phyloP scores from a whole-genome alignment of 345 rosid genomes.

The Sapria himalayana region DNA sequence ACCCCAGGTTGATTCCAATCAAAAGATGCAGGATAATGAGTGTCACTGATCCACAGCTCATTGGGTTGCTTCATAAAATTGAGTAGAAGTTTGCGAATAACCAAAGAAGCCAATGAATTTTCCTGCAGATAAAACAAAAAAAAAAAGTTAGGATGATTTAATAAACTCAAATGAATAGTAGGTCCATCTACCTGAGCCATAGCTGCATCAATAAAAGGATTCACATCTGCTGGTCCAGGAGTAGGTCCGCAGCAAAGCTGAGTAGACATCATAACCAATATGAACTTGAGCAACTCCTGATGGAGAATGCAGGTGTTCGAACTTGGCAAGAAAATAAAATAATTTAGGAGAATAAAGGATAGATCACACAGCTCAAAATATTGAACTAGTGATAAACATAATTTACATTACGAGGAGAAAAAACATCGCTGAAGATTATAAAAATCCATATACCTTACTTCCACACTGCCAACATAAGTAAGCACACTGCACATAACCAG shows the following conservation, averaged over 20 bases:
- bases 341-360: constrained; percentile 12
- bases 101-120: constrained; percentile 35
- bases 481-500: constrained; percentile 64
- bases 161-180: constrained; percentile 3
- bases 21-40: constrained; percentile 29
- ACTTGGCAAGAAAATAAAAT: constrained; percentile 30
- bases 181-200: constrained; percentile 50
- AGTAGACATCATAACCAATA: constrained; percentile 73
- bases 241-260: constrained; percentile 68
- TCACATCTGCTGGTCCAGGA: constrained; percentile 49
- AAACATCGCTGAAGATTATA: constrained; percentile 1
- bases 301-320: constrained; percentile 51
- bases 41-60: constrained; percentile 18
- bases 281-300: constrained; percentile 83
- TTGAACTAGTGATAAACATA: no score
- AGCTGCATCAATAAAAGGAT: constrained; percentile 80
- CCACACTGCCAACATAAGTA: constrained; percentile 46
- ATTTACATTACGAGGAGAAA: no score
- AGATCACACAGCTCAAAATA: constrained; percentile 5
- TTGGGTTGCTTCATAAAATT: constrained; percentile 46
- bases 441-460: constrained; percentile 43
- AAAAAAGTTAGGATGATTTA: constrained; percentile 4
- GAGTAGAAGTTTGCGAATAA: constrained; percentile 44
- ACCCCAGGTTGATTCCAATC: constrained; percentile 50
- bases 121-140: constrained; percentile 28